Percentiles rank a stretch among this genome's conserved stretches.
Conservation (phyloP, 306 rosid genomes). For the Quercus gilva region DNA sequence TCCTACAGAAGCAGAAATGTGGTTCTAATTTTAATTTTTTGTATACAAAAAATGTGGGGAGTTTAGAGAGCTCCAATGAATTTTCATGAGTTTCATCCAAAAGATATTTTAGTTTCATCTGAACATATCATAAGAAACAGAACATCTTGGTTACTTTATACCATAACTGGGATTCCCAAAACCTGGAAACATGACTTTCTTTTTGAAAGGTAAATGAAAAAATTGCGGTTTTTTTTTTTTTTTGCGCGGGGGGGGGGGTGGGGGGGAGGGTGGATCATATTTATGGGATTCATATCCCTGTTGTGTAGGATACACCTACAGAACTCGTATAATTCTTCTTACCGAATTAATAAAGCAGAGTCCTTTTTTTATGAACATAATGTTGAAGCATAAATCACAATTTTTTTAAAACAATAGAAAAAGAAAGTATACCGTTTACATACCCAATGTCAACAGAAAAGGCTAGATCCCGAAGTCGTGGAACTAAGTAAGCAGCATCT, state of each 20-base stretch:
- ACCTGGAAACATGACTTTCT: neutral
- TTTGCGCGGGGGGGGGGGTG: too few species aligned
- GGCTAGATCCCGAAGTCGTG: conserved; percentile 87
- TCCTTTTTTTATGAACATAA: neutral
- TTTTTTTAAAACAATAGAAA: neutral
- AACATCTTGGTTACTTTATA: neutral
- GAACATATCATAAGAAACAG: neutral
- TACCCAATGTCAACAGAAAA: conserved; percentile 87
- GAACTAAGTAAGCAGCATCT: conserved; percentile 74
- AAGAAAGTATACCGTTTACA: conserved; percentile 17
- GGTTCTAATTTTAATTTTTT: neutral
- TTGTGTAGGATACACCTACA: neutral
- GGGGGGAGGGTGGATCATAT: neutral
- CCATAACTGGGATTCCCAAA: neutral
- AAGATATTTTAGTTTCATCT: neutral
- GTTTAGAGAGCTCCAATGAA: neutral
- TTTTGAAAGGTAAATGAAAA: neutral
- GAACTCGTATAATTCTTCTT: neutral
- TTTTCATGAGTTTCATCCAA: neutral
- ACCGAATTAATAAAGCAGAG: neutral
- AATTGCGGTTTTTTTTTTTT: neutral
- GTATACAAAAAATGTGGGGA: neutral
- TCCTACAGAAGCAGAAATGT: neutral
- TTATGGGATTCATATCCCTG: neutral
- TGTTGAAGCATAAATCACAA: neutral